These are phyloP conservation scores for Tetrapisispora taiwanensis DNA, from an alignment of 805 yeast species.

Conservation along the genomic window DNA sequence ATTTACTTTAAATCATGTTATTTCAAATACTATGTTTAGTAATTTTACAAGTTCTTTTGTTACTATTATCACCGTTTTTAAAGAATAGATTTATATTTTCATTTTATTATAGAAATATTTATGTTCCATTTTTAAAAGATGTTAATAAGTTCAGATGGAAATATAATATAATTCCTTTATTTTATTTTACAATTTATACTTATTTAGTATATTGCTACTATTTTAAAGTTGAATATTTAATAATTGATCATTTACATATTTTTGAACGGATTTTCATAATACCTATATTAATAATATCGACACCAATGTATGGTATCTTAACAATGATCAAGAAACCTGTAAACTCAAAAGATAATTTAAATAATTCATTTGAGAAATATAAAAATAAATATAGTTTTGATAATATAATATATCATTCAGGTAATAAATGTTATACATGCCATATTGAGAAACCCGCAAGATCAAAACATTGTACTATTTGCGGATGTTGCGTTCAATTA, in stretches of 20 bases:
- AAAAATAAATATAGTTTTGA: slow-evolving; percentile 33
- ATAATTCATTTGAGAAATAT: neutral
- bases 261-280: slow-evolving; percentile 16
- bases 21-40: neutral
- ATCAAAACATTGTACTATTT: slow-evolving; percentile 63
- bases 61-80: slow-evolving; percentile 21
- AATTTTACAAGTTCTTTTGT: slow-evolving; percentile 11
- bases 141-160: slow-evolving; percentile 18
- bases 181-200: slow-evolving; percentile 19
- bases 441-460: slow-evolving; percentile 56
- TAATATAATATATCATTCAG: slow-evolving; percentile 42
- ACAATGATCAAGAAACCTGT: slow-evolving; percentile 17
- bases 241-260: slow-evolving; percentile 6
- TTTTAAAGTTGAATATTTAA: slow-evolving; percentile 8
- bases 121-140: slow-evolving; percentile 20
- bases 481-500: slow-evolving; percentile 50
- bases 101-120: slow-evolving; percentile 19
- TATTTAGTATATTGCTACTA: slow-evolving; percentile 14
- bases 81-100: slow-evolving; percentile 14
- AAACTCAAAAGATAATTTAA: slow-evolving; percentile 3
- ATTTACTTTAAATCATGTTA: neutral
- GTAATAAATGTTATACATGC: slow-evolving; percentile 48
- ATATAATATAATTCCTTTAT: slow-evolving; percentile 21
- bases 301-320: slow-evolving; percentile 14
- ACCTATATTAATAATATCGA: slow-evolving; percentile 14